Evolutionary conservation across 2,329 filamentous ascomycete genomes (phyloP).

Genomic region (Metarhizium humberi): DNA sequence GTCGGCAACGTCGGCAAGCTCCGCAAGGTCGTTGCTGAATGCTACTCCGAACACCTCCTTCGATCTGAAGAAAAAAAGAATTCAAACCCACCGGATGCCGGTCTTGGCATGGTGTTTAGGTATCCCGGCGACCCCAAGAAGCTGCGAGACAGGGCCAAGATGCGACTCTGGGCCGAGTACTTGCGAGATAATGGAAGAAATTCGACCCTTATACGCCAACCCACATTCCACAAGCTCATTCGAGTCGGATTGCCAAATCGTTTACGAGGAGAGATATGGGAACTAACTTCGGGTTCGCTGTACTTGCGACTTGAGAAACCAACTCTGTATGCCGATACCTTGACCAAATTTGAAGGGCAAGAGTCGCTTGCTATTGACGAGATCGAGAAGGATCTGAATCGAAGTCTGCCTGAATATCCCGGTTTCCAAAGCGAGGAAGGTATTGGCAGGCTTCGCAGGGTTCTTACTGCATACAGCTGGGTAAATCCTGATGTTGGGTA

Average conservation of each 20-base stretch:
- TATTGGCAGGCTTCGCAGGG: slow-evolving; percentile 78
- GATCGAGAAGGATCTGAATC: slow-evolving; percentile 96
- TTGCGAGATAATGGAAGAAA: slow-evolving; percentile 91
- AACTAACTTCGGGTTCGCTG: slow-evolving; percentile 83
- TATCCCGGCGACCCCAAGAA: slow-evolving; percentile 95
- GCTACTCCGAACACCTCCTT: slow-evolving; percentile 82
- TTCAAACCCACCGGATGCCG: slow-evolving; percentile 65
- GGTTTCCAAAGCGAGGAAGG: slow-evolving; percentile 96
- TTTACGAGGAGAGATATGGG: slow-evolving; percentile 90
- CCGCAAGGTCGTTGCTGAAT: slow-evolving; percentile 69
- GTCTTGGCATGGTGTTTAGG: slow-evolving; percentile 81
- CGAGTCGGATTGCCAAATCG: slow-evolving; percentile 91
- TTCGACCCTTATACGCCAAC: slow-evolving; percentile 83
- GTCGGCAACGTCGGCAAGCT: slow-evolving; percentile 84
- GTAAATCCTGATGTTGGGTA: slow-evolving; percentile 92
- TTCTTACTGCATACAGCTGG: slow-evolving; percentile 97
- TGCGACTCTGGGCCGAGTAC: slow-evolving; percentile 96
- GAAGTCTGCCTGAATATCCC: slow-evolving; percentile 92
- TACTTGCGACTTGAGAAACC: slow-evolving; percentile 83
- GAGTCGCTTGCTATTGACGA: slow-evolving; percentile 96
- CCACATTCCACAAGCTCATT: slow-evolving; percentile 96
- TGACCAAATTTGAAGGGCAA: slow-evolving; percentile 72
- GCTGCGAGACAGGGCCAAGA: slow-evolving; percentile 89
- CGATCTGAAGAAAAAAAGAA: slow-evolving; percentile 54
- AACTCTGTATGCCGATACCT: slow-evolving; percentile 71